A percentile compares a stretch with the other conserved stretches of the same genome.
phyloP scores from a whole-genome alignment of 805 yeast species.

The Candida multigemmis region DNA sequence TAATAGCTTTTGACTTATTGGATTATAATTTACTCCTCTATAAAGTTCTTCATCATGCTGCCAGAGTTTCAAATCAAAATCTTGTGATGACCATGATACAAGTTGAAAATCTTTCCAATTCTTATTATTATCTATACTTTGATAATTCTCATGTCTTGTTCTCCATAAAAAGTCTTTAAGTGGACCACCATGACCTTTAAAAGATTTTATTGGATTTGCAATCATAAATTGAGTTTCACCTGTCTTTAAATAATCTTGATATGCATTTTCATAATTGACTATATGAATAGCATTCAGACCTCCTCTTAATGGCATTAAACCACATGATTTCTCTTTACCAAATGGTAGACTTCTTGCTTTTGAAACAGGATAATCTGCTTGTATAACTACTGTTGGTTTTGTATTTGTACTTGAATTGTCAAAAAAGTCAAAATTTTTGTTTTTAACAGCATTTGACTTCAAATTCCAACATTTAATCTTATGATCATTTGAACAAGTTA shows the following conservation, averaged over 20 bases:
- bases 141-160: constrained; percentile 28
- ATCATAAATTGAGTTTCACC: constrained; percentile 17
- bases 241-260: constrained; percentile 13
- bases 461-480: constrained; percentile 78
- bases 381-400: constrained; percentile 47
- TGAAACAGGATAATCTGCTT: constrained; percentile 79
- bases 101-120: constrained; percentile 82
- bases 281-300: constrained; percentile 61
- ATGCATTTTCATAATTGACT: constrained; percentile 36
- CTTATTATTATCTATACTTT: constrained; percentile 37
- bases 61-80: constrained; percentile 80
- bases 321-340: constrained; percentile 66
- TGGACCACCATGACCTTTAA: constrained; percentile 77
- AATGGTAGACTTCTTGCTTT: constrained; percentile 85
- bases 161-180: constrained; percentile 90
- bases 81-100: constrained; percentile 85
- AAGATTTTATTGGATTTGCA: constrained; percentile 43
- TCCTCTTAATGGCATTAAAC: constrained; percentile 85
- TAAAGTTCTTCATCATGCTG: constrained; percentile 37
- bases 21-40: constrained; percentile 27
- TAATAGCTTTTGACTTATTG: constrained; percentile 17
- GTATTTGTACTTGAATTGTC: constrained; percentile 5
- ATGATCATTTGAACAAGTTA: constrained; percentile 82
- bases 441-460: constrained; percentile 11
- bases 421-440: constrained; percentile 10